A percentile compares a stretch with the other conserved stretches of the same genome.
phyloP scores from a whole-genome alignment of 208 protist genomes.

The Herpetomonas samuelpessoai region DNA sequence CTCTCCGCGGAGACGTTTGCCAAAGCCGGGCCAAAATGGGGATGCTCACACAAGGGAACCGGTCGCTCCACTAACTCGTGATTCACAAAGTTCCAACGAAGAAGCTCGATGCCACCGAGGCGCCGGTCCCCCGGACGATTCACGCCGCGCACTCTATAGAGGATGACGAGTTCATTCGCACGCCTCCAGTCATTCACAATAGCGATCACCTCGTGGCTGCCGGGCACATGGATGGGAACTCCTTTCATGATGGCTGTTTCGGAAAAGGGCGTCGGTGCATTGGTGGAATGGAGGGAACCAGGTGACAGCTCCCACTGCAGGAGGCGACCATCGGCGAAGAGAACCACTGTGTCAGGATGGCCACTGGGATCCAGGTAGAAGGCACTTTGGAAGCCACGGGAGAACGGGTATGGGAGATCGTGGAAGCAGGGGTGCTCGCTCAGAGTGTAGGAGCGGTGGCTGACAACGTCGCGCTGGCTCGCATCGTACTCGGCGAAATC shows the following conservation, averaged over 20 bases:
- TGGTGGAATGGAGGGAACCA: conserved; percentile 7
- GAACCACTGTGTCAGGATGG: conserved; percentile 28
- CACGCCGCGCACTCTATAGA: conserved; percentile 4
- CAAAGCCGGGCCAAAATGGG: conserved; percentile 18
- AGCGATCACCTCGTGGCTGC: conserved; percentile 21
- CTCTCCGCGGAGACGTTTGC: conserved; percentile 15
- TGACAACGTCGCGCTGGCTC: conserved; percentile 8
- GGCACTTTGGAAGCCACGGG: conserved; percentile 44
- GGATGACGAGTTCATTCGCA: conserved; percentile 26
- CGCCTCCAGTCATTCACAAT: conserved; percentile 42
- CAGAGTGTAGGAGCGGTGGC: conserved; percentile 14
- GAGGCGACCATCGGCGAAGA: conserved; percentile 41
- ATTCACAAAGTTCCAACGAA: background rate
- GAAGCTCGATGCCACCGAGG: conserved; percentile 18
- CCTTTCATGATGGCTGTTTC: conserved; percentile 24
- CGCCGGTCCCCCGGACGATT: conserved; percentile 5
- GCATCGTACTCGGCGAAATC: conserved; percentile 51
- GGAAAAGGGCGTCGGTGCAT: conserved; percentile 10
- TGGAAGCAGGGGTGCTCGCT: conserved; percentile 35
- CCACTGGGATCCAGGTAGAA: conserved; percentile 50
- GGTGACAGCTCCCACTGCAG: conserved; percentile 54
- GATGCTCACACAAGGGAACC: background rate
- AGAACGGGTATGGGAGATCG: conserved; percentile 55
- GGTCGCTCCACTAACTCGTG: background rate
- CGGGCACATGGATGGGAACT: conserved; percentile 32